phyloP scores from a whole-genome alignment of 805 yeast genomes.

The Yamadazyma insecticola region DNA sequence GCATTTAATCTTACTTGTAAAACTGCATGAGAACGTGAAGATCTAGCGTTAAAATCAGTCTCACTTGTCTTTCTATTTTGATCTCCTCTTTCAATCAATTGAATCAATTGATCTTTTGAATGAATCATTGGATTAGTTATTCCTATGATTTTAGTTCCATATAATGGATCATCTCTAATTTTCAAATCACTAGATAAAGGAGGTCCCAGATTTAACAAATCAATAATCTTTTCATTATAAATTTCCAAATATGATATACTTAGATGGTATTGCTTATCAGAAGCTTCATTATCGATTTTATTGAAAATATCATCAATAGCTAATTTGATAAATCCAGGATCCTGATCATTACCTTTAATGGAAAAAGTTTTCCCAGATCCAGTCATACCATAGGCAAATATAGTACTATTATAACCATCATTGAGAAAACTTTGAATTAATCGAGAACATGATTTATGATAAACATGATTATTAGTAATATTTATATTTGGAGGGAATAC shows the following conservation, averaged over 20 bases:
- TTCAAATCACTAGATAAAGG: conserved; percentile 50
- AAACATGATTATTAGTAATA: conserved; percentile 55
- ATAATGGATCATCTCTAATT: conserved; percentile 69
- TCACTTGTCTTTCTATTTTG: conserved; percentile 72
- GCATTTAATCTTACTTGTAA: conserved; percentile 59
- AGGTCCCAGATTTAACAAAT: conserved; percentile 45
- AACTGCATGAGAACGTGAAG: conserved; percentile 90
- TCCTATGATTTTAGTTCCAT: conserved; percentile 75
- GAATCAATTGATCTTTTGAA: conserved; percentile 56
- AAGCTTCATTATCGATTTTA: conserved; percentile 27
- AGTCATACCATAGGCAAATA: conserved; percentile 93
- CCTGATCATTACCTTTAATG: conserved; percentile 65
- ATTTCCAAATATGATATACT: conserved; percentile 76
- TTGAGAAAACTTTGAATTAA: conserved; percentile 48
- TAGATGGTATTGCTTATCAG: conserved; percentile 38
- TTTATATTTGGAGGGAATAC: conserved; percentile 56
- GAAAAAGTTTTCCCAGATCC: conserved; percentile 89
- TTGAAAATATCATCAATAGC: conserved; percentile 60
- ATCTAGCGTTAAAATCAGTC: conserved; percentile 82
- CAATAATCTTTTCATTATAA: conserved; percentile 83
- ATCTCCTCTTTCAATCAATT: conserved; percentile 66
- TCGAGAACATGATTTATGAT: conserved; percentile 49
- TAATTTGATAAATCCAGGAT: conserved; percentile 69
- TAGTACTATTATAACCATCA: conserved; percentile 81
- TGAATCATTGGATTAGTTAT: conserved; percentile 57